Evolutionary conservation across 345 rosid genomes (phyloP).

Genomic region (Rubroshorea leprosula): DNA sequence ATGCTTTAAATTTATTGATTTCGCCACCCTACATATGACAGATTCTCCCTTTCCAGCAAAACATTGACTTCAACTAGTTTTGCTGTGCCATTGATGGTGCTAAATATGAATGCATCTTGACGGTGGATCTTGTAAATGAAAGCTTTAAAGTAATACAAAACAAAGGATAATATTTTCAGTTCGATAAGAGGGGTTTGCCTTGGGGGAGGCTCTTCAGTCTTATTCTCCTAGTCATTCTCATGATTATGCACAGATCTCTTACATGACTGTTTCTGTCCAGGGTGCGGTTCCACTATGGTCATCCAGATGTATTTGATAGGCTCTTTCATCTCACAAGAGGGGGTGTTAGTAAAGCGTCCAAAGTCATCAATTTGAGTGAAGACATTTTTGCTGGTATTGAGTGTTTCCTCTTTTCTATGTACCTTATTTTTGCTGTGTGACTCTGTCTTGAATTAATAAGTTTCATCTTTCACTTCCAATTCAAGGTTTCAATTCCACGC

Average conservation of each 20-base stretch:
- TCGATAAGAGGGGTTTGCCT: constrained; percentile 66
- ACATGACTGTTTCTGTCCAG: constrained; percentile 26
- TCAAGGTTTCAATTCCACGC: constrained; percentile 95
- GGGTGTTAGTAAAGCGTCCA: constrained; percentile 97
- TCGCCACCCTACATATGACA: too few relatives aligned
- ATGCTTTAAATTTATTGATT: too few relatives aligned
- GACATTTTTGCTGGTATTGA: constrained; percentile 93
- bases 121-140: too few relatives aligned
- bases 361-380: constrained; percentile 93
- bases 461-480: constrained; percentile 12
- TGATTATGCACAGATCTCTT: constrained; percentile 40
- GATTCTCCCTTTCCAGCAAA: too few relatives aligned
- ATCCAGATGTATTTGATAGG: constrained; percentile 99
- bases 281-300: constrained; percentile 99
- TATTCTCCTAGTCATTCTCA: constrained; percentile 81
- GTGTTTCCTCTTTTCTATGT: constrained; percentile 17
- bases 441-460: background rate
- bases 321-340: constrained; percentile 98
- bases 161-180: background rate
- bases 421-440: constrained; percentile 4
- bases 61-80: too few relatives aligned
- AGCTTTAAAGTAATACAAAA: too few relatives aligned
- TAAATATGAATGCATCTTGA: too few relatives aligned
- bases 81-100: too few relatives aligned
- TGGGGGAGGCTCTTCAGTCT: too few relatives aligned